A percentile compares a stretch with the other conserved stretches of the same genome.
Conservation (phyloP, 1,139 yeast species). For the Diutina sp. region DNA sequence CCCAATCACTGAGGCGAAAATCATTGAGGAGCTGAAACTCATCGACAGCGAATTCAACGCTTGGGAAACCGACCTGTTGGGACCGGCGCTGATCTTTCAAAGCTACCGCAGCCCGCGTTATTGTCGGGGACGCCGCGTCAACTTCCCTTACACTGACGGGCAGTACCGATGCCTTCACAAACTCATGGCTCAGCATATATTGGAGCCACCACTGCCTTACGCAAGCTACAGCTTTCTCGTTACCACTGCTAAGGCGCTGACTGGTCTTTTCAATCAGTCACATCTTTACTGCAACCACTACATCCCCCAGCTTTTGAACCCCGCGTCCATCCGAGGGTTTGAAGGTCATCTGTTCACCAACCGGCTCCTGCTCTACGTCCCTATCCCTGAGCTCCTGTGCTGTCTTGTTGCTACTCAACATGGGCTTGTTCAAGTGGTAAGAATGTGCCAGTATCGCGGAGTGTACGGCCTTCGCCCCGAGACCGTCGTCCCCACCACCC, state of each 20-base stretch:
- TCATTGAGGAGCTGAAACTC: conserved; percentile 17
- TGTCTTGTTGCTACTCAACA: conserved; percentile 43
- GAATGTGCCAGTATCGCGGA: conserved; percentile 46
- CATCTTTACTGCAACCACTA: conserved; percentile 40
- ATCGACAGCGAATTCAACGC: conserved; percentile 20
- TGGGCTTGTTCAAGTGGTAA: conserved; percentile 43
- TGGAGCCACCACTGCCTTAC: neutral
- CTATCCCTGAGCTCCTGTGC: conserved; percentile 44
- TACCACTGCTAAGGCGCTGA: conserved; percentile 28
- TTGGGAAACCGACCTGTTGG: conserved; percentile 20
- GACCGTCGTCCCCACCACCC: conserved; percentile 26
- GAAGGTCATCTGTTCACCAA: conserved; percentile 32
- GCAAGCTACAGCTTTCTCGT: conserved; percentile 17
- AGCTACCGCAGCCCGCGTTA: neutral
- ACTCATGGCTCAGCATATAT: conserved; percentile 4
- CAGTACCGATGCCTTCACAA: conserved; percentile 22
- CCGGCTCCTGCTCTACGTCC: conserved; percentile 36
- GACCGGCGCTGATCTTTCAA: conserved; percentile 19
- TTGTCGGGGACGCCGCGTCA: conserved; percentile 4
- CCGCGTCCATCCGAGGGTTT: conserved; percentile 14
- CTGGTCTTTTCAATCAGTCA: conserved; percentile 37
- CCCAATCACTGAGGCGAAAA: neutral
- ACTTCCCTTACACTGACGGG: conserved; percentile 22
- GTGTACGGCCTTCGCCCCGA: conserved; percentile 52
- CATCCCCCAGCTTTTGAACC: conserved; percentile 30